Evolutionary conservation across 1,139 yeast genomes (phyloP).

Genomic region (Pichia sp.): DNA sequence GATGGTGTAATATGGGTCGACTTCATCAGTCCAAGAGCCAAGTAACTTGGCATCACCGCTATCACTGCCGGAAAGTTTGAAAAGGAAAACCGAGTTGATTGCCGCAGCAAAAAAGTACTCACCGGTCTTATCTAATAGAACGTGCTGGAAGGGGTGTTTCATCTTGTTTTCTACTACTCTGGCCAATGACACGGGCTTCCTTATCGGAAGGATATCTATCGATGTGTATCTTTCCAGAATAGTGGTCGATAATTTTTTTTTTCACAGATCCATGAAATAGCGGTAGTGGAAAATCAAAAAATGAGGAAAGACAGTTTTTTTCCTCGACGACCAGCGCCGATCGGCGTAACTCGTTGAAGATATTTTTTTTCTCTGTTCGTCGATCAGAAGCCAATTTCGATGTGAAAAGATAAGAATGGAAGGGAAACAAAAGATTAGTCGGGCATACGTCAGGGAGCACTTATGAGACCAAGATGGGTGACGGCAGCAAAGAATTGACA

Average conservation of each 20-base stretch:
- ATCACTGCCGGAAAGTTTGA: constrained; percentile 30
- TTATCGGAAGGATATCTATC: too few relatives aligned
- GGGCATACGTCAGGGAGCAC: too few relatives aligned
- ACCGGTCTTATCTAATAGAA: constrained; percentile 42
- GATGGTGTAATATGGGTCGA: constrained; percentile 40
- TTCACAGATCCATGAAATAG: neutral
- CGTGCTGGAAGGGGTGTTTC: constrained; percentile 68
- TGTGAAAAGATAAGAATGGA: too few relatives aligned
- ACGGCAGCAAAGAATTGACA: constrained; percentile 14
- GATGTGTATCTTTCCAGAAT: neutral
- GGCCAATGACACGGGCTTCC: too few relatives aligned
- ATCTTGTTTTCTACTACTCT: constrained; percentile 24
- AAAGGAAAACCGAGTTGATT: constrained; percentile 54
- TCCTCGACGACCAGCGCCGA: too few relatives aligned
- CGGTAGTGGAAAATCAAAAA: neutral
- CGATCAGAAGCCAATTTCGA: too few relatives aligned
- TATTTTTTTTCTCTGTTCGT: too few relatives aligned
- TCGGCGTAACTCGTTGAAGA: too few relatives aligned
- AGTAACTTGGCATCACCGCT: constrained; percentile 28
- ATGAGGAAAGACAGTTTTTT: too few relatives aligned
- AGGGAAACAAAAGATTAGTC: too few relatives aligned
- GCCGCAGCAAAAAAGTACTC: constrained; percentile 50
- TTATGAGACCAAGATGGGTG: neutral
- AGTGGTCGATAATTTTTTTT: neutral
- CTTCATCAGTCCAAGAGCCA: constrained; percentile 52